Evolutionary conservation across 2,329 filamentous ascomycete genomes (phyloP), one percentile per base, ranked within the genome.

Genomic region (Remersonia thermophila): DNA sequence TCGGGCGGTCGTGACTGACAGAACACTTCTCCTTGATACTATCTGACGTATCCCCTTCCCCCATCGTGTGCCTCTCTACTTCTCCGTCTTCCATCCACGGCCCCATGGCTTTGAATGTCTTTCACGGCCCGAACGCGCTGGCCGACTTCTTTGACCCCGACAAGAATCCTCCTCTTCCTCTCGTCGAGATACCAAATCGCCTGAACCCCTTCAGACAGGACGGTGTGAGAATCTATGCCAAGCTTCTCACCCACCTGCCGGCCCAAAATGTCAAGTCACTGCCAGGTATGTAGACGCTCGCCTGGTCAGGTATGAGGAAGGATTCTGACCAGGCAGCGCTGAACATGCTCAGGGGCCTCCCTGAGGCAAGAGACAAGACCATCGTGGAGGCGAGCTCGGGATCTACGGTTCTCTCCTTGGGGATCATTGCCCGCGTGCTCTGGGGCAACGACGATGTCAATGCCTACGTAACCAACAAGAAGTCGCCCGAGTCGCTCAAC

Each of bases 181-280:
- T 80, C 2, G 70, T 80, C 4, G 75, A 80, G 54, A 55, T 79
- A 3, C 73, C 73, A 0, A 59, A 61, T 12, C 55, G 54, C 9
- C 57, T 79, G 25, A 79, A 79, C 40, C 72, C 73, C 2, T 71
- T 66, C 42, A 59, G 65, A 14, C 43, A 62, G 17, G 65, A 77
- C 65, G 69, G 70, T 3, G 67, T 79, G 4, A 65, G 71, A 9
- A 74, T 79, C 35, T 77, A 75, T 43, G 73, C 74, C 27, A 78
- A 79, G 55, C 72, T 79, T 70, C 69, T 79, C 65, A 73, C 70
- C 2, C 69, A 70, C 60, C 70, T 73, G 46, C 73, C 75, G 1
- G 70, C 73, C 3, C 71, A 79, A 42, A 79, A 79, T 32, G 74
- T 79, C 45, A 79, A 79, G 49, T 65, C 68, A 2, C 65, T 80